These are phyloP conservation scores for Neoarthrinium moseri DNA, from an alignment of 2,329 filamentous ascomycete genomes.

Conservation along the genomic window DNA sequence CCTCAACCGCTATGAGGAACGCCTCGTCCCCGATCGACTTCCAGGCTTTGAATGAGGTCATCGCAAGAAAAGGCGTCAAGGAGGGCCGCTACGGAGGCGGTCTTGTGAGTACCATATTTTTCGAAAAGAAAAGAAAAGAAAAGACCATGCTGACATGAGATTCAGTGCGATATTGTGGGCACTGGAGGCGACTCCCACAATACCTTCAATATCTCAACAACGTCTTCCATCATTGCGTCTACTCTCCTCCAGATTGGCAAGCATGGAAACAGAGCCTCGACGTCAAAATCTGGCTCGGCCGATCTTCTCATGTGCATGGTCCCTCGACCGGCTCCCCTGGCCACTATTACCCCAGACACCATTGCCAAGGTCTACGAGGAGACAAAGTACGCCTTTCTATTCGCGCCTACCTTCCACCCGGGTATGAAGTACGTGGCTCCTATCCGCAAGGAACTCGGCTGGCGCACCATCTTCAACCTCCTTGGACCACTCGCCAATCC, in stretches of 20 bases:
- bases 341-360: conserved; percentile 69
- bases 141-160: not conserved
- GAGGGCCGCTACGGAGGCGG: conserved; percentile 80
- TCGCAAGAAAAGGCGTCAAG: conserved; percentile 58
- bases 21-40: conserved; percentile 74
- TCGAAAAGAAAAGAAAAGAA: too few species aligned
- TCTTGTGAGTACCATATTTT: conserved; percentile 72
- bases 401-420: conserved; percentile 93
- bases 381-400: conserved; percentile 93
- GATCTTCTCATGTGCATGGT: conserved; percentile 79
- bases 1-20: conserved; percentile 78
- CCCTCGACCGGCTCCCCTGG: conserved; percentile 71
- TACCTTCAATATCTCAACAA: conserved; percentile 98
- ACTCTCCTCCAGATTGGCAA: conserved; percentile 84
- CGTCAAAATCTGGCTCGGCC: conserved; percentile 91
- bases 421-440: conserved; percentile 88
- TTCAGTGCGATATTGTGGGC: conserved; percentile 85
- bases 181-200: conserved; percentile 96
- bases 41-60: conserved; percentile 56
- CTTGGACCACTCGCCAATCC: conserved; percentile 92
- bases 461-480: conserved; percentile 97
- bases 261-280: conserved; percentile 94
- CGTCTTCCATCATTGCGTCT: conserved; percentile 87
- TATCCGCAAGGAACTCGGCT: conserved; percentile 83
- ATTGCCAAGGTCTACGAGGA: conserved; percentile 71